Percentiles rank a stretch among this genome's conserved stretches.
Conservation (phyloP, 2,329 filamentous ascomycete species). For the Talaromyces sp. region DNA sequence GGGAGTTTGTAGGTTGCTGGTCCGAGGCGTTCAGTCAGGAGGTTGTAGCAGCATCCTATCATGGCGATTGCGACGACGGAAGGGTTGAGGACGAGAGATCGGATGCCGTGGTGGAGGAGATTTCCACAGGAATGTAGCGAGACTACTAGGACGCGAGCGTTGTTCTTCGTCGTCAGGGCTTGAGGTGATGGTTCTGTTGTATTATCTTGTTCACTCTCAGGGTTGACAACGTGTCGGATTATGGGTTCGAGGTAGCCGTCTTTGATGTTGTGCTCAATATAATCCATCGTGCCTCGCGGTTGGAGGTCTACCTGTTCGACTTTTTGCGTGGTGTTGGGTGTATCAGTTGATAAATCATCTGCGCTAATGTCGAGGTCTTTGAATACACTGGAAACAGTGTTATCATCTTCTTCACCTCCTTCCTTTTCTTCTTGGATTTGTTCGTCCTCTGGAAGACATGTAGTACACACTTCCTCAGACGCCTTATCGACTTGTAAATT, state of each 20-base stretch:
- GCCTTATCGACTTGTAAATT: conserved; percentile 65
- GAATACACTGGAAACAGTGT: conserved; percentile 29
- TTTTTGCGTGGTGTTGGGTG: conserved; percentile 3
- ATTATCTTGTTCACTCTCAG: conserved; percentile 7
- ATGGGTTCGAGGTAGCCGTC: conserved; percentile 40
- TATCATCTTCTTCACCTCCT: conserved; percentile 17
- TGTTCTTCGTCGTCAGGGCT: conserved; percentile 7
- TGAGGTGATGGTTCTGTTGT: background rate
- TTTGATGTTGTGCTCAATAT: conserved; percentile 42
- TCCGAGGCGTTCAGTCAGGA: conserved; percentile 82
- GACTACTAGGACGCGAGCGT: conserved; percentile 66
- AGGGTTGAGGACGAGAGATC: conserved; percentile 77
- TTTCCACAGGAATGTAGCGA: conserved; percentile 98
- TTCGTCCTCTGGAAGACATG: conserved; percentile 63
- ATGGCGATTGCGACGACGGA: conserved; percentile 86
- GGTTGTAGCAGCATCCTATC: conserved; percentile 97
- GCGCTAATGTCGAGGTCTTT: conserved; percentile 31
- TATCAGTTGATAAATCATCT: conserved; percentile 21
- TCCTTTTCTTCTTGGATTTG: conserved; percentile 44
- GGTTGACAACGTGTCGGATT: conserved; percentile 32
- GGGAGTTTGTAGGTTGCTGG: conserved; percentile 83
- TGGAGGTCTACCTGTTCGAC: conserved; percentile 18
- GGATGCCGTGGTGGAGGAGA: conserved; percentile 88
- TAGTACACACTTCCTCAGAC: background rate
- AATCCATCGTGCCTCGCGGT: conserved; percentile 34